These are phyloP conservation scores for Cetraspora pellucida DNA, from an alignment of 192 early-diverging fungal species.

Conservation along the genomic window DNA sequence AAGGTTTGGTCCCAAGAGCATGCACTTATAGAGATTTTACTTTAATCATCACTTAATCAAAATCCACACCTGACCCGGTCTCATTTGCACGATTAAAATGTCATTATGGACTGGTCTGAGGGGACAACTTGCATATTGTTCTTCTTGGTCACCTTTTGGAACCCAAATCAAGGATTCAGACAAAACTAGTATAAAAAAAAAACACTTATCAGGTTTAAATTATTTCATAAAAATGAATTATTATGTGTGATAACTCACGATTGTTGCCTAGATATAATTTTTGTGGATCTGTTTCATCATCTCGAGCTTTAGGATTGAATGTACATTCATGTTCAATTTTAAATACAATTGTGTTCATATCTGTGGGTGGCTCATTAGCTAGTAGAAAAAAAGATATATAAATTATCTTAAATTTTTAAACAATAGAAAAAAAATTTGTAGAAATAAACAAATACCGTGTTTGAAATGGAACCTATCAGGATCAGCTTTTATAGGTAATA, in stretches of 20 bases:
- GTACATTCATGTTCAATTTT: constrained; percentile 75
- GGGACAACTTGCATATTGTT: constrained; percentile 64
- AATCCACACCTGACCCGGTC: constrained; percentile 75
- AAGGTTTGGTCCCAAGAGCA: no score
- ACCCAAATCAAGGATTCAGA: constrained; percentile 80
- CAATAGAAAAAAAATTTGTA: background rate
- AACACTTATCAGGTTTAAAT: background rate
- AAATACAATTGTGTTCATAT: constrained; percentile 94
- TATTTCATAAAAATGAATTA: background rate
- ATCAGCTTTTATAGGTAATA: constrained; percentile 90
- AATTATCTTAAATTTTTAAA: background rate
- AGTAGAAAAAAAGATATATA: background rate
- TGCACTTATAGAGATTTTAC: no score
- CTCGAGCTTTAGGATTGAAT: constrained; percentile 59
- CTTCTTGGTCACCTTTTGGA: constrained; percentile 89
- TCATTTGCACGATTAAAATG: constrained; percentile 90
- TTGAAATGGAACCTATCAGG: constrained; percentile 80
- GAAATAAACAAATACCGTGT: constrained; percentile 41
- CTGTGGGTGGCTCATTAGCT: constrained; percentile 79
- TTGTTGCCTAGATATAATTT: constrained; percentile 73
- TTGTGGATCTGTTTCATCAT: constrained; percentile 70
- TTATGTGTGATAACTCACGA: constrained; percentile 40
- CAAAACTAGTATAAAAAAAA: constrained; percentile 53
- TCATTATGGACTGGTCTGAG: constrained; percentile 85
- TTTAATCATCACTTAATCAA: background rate